Conservation (phyloP, 805 yeast genomes). For the Wickerhamomyces sydowiorum region DNA sequence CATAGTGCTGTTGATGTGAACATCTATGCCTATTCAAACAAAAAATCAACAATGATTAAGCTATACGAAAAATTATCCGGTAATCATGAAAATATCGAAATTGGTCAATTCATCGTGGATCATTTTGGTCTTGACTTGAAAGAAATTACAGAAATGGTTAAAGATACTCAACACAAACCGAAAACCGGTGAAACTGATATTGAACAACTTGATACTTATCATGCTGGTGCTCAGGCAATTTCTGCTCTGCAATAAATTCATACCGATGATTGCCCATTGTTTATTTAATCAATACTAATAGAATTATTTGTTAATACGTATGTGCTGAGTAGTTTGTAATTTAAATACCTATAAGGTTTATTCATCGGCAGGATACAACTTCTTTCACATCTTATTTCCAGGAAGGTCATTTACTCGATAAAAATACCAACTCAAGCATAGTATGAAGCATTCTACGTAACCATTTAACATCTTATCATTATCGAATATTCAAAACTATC, state of each 20-base stretch:
- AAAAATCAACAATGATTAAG: constrained; percentile 33
- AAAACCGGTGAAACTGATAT: neutral
- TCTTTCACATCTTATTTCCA: too few species aligned
- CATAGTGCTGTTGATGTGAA: constrained; percentile 96
- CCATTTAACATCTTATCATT: too few species aligned
- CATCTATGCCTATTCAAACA: constrained; percentile 74
- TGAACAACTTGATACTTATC: neutral
- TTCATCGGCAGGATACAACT: too few species aligned
- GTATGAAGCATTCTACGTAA: too few species aligned
- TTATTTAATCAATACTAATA: too few species aligned
- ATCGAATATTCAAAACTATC: too few species aligned
- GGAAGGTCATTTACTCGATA: too few species aligned
- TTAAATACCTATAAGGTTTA: too few species aligned
- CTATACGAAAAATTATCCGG: constrained; percentile 54
- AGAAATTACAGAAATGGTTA: constrained; percentile 42
- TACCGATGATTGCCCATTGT: too few species aligned
- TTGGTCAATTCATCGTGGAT: constrained; percentile 67
- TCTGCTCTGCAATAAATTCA: neutral
- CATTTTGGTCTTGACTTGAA: constrained; percentile 41
- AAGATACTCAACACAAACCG: constrained; percentile 41
- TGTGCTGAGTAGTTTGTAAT: too few species aligned
- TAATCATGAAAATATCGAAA: constrained; percentile 80
- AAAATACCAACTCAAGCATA: too few species aligned
- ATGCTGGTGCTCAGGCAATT: neutral
- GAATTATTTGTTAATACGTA: too few species aligned